Percentiles rank a stretch among this genome's conserved stretches.
Conservation (phyloP, 2,329 filamentous ascomycete species). For the Microdochium nivale region DNA sequence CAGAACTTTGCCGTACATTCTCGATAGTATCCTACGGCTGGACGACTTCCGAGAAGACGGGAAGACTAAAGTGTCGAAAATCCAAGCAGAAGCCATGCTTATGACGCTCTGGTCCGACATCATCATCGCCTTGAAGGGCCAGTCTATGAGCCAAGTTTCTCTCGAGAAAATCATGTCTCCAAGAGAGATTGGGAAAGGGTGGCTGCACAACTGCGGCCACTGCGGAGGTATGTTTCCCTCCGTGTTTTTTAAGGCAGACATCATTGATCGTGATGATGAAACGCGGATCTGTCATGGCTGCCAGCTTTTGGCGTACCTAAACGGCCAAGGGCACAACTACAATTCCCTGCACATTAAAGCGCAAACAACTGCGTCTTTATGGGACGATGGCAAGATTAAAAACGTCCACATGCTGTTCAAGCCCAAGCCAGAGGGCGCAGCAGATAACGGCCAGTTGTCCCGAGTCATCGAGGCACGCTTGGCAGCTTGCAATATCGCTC, state of each 20-base stretch:
- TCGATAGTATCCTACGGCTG: constrained; percentile 8
- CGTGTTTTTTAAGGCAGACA: constrained; percentile 7
- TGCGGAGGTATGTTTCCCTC: constrained; percentile 7
- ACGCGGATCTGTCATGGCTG: constrained; percentile 12
- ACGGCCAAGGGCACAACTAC: constrained; percentile 1
- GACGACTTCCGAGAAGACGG: constrained; percentile 1
- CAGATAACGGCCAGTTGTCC: not conserved
- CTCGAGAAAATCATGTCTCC: not conserved
- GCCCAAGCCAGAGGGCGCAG: not conserved
- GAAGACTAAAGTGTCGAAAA: not conserved
- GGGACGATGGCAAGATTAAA: not conserved
- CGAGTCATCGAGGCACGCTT: not conserved
- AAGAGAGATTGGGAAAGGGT: not conserved
- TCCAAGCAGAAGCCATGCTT: constrained; percentile 4
- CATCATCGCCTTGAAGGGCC: constrained; percentile 8
- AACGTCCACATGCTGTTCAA: not conserved
- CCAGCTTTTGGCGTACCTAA: constrained; percentile 3
- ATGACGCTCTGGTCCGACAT: constrained; percentile 9
- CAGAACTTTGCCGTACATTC: constrained; percentile 7
- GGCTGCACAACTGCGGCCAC: constrained; percentile 4
- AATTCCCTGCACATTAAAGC: constrained; percentile 3
- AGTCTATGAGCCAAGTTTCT: not conserved
- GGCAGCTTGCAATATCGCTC: not conserved
- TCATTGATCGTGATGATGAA: not conserved
- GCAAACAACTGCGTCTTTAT: not conserved